These are phyloP conservation scores for Flaveria linearis DNA, from an alignment of 129 eudicot genomes.

Conservation along the genomic window DNA sequence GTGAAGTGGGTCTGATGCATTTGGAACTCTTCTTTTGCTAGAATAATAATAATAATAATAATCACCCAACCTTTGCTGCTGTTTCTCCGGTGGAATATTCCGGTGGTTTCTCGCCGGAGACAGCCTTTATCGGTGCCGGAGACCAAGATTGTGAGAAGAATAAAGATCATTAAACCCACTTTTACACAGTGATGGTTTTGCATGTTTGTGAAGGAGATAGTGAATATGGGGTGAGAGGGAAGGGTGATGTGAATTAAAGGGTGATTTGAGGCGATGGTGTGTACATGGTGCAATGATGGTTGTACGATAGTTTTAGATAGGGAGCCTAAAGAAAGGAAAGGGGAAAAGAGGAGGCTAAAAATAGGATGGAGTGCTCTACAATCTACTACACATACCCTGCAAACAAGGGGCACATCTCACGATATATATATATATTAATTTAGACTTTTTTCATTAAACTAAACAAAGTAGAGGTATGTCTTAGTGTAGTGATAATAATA, in stretches of 20 bases:
- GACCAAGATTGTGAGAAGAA: constrained; percentile 33
- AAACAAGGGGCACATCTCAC: constrained; percentile 52
- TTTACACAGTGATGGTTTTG: constrained; percentile 21
- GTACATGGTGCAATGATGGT: constrained; percentile 31
- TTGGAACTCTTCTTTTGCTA: constrained; percentile 54
- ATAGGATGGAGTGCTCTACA: constrained; percentile 30
- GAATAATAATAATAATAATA: not conserved
- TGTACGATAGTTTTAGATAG: constrained; percentile 24
- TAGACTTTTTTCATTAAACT: no score
- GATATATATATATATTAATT: not conserved
- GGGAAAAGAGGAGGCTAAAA: constrained; percentile 24
- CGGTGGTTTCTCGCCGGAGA: constrained; percentile 4
- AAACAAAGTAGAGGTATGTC: no score
- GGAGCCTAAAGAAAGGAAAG: not conserved
- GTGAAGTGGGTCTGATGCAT: constrained; percentile 56
- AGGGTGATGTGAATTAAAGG: constrained; percentile 24
- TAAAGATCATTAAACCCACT: constrained; percentile 11
- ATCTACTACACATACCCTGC: constrained; percentile 41
- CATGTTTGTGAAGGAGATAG: constrained; percentile 24
- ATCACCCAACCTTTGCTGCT: constrained; percentile 20
- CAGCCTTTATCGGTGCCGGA: constrained; percentile 27
- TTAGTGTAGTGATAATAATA: no score
- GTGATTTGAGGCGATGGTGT: constrained; percentile 17
- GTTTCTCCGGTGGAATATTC: constrained; percentile 27
- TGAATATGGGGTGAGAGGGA: constrained; percentile 9